A percentile compares a stretch with the other conserved stretches of the same genome.
These are phyloP conservation scores for Cladobotryum protrusum DNA, from an alignment of 2,329 filamentous ascomycete genomes.

Conservation along the genomic window DNA sequence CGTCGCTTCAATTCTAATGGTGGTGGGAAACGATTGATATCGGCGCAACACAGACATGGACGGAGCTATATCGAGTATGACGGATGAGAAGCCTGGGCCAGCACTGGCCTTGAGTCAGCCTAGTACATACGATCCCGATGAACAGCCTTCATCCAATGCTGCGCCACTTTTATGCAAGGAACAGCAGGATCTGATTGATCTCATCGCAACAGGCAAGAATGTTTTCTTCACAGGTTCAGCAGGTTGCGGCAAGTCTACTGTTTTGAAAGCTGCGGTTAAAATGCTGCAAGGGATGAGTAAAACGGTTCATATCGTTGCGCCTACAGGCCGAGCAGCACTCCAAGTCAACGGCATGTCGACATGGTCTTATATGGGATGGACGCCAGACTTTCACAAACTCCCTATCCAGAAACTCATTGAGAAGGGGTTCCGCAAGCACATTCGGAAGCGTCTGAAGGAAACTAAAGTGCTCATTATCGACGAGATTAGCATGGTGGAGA, in stretches of 20 bases:
- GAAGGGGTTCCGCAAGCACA: neutral
- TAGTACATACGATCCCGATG: neutral
- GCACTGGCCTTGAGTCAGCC: neutral
- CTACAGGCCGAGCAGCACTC: slow-evolving; percentile 54
- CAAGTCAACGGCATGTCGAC: slow-evolving; percentile 52
- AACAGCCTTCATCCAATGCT: neutral
- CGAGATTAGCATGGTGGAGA: slow-evolving; percentile 61
- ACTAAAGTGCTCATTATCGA: slow-evolving; percentile 57
- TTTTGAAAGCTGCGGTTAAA: slow-evolving; percentile 19
- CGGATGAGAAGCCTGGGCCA: no score
- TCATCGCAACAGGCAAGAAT: slow-evolving; percentile 46
- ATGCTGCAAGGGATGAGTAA: slow-evolving; percentile 11
- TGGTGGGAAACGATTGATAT: no score
- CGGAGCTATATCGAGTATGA: neutral
- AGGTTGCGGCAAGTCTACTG: slow-evolving; percentile 34
- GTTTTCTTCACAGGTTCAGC: slow-evolving; percentile 62
- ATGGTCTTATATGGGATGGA: slow-evolving; percentile 54
- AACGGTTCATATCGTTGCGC: slow-evolving; percentile 48
- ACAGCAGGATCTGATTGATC: slow-evolving; percentile 26
- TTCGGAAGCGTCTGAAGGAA: slow-evolving; percentile 31
- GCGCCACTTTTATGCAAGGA: slow-evolving; percentile 13
- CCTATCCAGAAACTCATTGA: slow-evolving; percentile 3
- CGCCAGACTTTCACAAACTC: slow-evolving; percentile 22
- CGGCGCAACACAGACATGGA: no score
- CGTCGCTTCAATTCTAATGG: no score